Percentiles rank a stretch among this genome's conserved stretches.
phyloP scores from a whole-genome alignment of 768 basidiomycete genomes.

The Udeniomyces megalosporus region DNA sequence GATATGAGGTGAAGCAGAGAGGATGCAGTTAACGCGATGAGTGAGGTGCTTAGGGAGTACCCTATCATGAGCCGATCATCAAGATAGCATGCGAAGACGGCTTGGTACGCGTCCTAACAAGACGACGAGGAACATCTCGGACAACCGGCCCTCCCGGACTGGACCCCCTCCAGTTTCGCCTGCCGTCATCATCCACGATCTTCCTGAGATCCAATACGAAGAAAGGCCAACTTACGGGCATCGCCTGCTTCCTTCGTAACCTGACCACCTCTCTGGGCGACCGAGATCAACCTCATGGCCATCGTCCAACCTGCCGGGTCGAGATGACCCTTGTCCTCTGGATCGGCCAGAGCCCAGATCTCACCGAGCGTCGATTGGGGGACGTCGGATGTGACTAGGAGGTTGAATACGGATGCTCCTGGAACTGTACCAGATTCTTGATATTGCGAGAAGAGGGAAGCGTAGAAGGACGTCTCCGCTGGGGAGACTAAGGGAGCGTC shows the following conservation, averaged over 20 bases:
- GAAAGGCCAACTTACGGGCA: slow-evolving; percentile 44
- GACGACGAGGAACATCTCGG: not conserved
- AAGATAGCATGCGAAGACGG: too few species aligned
- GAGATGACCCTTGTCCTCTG: slow-evolving; percentile 83
- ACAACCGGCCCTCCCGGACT: not conserved
- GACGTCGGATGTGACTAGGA: slow-evolving; percentile 72
- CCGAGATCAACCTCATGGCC: slow-evolving; percentile 79
- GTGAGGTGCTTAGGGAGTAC: not conserved
- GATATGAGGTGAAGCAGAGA: not conserved
- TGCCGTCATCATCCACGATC: not conserved
- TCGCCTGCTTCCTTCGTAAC: slow-evolving; percentile 44
- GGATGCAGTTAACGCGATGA: not conserved
- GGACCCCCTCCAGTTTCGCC: not conserved
- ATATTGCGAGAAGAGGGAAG: slow-evolving; percentile 12
- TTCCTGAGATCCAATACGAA: not conserved
- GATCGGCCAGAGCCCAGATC: slow-evolving; percentile 85
- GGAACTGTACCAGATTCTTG: slow-evolving; percentile 30
- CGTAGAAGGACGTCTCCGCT: slow-evolving; percentile 13
- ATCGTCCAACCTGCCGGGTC: slow-evolving; percentile 72
- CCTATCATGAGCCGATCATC: too few species aligned
- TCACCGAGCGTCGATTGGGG: slow-evolving; percentile 64
- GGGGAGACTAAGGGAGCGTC: not conserved
- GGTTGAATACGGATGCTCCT: slow-evolving; percentile 74
- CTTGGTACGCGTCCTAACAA: not conserved
- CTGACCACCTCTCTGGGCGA: slow-evolving; percentile 73